Conservation (phyloP, 129 eudicot genomes). For the Flaveria ramosissima region DNA sequence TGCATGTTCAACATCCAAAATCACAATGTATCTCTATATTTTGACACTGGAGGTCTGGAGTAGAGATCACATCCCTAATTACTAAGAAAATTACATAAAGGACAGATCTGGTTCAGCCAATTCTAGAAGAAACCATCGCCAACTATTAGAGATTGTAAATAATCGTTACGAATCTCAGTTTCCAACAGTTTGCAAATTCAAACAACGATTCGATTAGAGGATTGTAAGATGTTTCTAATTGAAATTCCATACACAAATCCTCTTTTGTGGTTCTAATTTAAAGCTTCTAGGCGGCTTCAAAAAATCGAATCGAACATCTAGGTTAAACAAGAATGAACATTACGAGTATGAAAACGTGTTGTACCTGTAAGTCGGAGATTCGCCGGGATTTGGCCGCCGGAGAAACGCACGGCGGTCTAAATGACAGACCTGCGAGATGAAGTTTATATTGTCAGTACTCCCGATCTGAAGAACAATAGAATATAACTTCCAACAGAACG, state of each 20-base stretch:
- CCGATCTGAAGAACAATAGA: slow-evolving; percentile 17
- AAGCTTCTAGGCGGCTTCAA: not conserved
- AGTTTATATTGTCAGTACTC: not conserved
- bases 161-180: slow-evolving; percentile 17
- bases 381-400: slow-evolving; percentile 33
- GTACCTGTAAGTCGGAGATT: slow-evolving; percentile 27
- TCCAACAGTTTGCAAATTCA: not conserved
- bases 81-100: not conserved
- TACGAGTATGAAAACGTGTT: not conserved
- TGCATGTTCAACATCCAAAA: not conserved
- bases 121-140: not conserved
- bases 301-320: slow-evolving; percentile 5
- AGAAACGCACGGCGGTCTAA: slow-evolving; percentile 31
- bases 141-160: not conserved
- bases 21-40: not conserved
- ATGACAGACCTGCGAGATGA: slow-evolving; percentile 21
- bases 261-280: slow-evolving; percentile 16
- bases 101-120: slow-evolving; percentile 13
- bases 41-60: not conserved
- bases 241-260: not conserved
- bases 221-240: not conserved
- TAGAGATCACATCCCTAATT: not conserved
- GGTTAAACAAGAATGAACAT: slow-evolving; percentile 17
- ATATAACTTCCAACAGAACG: slow-evolving; percentile 15
- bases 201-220: not conserved